These are phyloP conservation scores for Xylaria sp. DNA, from an alignment of 2,329 filamentous ascomycete species.

Conservation along the genomic window DNA sequence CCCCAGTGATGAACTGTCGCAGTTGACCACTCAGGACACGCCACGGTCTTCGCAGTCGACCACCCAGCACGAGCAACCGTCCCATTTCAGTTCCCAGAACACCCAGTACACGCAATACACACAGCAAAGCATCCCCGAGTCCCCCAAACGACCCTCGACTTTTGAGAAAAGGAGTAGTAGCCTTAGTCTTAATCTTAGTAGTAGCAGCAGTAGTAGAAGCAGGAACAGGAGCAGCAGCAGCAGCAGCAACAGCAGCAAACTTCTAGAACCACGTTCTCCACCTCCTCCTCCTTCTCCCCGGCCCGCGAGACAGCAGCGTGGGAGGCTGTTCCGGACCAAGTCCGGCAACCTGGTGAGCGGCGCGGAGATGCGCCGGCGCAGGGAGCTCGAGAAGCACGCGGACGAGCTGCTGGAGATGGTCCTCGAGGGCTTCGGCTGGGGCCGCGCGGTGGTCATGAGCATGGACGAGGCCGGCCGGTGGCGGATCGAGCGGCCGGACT, in stretches of 20 bases:
- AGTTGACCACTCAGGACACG: conserved; percentile 20
- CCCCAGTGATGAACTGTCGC: conserved; percentile 21
- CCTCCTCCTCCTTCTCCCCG: conserved; percentile 3
- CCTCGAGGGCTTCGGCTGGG: conserved; percentile 41
- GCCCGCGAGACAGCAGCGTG: conserved; percentile 12
- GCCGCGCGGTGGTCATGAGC: conserved; percentile 39
- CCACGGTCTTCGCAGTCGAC: conserved; percentile 22
- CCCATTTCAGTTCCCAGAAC: conserved; percentile 10
- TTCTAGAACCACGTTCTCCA: neutral
- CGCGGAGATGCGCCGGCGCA: conserved; percentile 29
- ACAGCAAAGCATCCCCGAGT: conserved; percentile 8
- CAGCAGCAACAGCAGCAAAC: neutral
- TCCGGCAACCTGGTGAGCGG: conserved; percentile 33
- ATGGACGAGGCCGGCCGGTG: conserved; percentile 45
- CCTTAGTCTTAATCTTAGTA: neutral
- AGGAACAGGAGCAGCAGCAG: neutral
- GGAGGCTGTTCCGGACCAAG: conserved; percentile 30
- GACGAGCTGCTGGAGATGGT: conserved; percentile 41
- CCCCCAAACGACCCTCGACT: neutral
- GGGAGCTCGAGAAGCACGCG: conserved; percentile 27
- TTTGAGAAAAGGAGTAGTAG: neutral
- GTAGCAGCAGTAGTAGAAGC: conserved; percentile 1
- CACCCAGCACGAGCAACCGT: conserved; percentile 11
- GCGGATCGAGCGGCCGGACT: conserved; percentile 37
- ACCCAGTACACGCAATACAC: conserved; percentile 6